A percentile compares a stretch with the other conserved stretches of the same genome.
These are phyloP conservation scores for Cylindrodendrum hubeiense DNA, from an alignment of 2,329 filamentous ascomycete genomes.

Conservation along the genomic window DNA sequence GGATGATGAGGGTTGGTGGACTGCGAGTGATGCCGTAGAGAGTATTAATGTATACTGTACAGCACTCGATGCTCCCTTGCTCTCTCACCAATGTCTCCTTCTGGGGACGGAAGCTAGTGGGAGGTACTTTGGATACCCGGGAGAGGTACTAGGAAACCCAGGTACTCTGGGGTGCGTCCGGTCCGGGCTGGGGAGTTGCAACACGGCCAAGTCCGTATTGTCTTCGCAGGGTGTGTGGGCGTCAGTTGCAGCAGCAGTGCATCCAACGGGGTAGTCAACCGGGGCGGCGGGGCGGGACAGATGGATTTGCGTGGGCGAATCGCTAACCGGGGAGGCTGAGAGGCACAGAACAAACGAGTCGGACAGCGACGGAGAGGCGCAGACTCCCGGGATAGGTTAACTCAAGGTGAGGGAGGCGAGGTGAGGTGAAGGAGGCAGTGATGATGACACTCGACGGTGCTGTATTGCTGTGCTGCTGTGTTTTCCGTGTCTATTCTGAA, in stretches of 20 bases:
- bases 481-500: not conserved
- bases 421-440: conserved; percentile 1
- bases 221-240: conserved; percentile 6
- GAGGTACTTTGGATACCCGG: conserved; percentile 1
- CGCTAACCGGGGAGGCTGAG: conserved; percentile 21
- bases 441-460: conserved; percentile 1
- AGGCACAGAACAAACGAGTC: not conserved
- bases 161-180: conserved; percentile 13
- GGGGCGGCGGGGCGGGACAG: conserved; percentile 18
- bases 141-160: not conserved
- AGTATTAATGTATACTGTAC: conserved; percentile 8
- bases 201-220: conserved; percentile 16
- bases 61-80: not conserved
- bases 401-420: conserved; percentile 11
- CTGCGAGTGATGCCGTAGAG: not conserved
- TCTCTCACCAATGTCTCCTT: not conserved
- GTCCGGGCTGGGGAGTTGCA: conserved; percentile 6
- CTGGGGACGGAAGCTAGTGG: not conserved
- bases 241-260: not conserved
- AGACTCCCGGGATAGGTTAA: not conserved
- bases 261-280: conserved; percentile 8
- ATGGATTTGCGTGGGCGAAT: not conserved
- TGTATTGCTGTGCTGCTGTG: not conserved
- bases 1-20: not conserved
- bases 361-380: not conserved